Evolutionary conservation across 1,284 basidiomycete genomes (phyloP).

Genomic region (Cryptococcus sp.): DNA sequence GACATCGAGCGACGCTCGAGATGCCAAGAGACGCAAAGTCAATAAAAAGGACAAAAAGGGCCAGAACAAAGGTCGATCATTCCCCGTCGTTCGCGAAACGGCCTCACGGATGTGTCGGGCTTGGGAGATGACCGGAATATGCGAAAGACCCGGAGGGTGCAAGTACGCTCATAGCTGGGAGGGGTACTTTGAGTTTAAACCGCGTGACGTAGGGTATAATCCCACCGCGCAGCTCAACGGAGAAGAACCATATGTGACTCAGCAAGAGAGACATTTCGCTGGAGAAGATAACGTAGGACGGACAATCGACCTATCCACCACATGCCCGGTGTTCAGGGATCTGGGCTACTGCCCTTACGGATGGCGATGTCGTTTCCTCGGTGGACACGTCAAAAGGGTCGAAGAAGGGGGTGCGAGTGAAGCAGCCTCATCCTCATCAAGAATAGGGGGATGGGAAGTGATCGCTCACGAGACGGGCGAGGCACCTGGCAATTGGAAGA

Average conservation of each 20-base stretch:
- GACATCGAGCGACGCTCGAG: slow-evolving; percentile 44
- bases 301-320: slow-evolving; percentile 35
- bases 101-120: slow-evolving; percentile 39
- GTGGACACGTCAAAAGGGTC: slow-evolving; percentile 62
- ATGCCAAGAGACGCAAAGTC: slow-evolving; percentile 51
- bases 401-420: slow-evolving; percentile 8
- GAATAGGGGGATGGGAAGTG: slow-evolving; percentile 47
- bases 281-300: slow-evolving; percentile 34
- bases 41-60: slow-evolving; percentile 71
- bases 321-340: slow-evolving; percentile 72
- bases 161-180: slow-evolving; percentile 76
- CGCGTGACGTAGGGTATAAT: slow-evolving; percentile 68
- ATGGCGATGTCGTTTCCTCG: slow-evolving; percentile 87
- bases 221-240: slow-evolving; percentile 53
- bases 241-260: slow-evolving; percentile 59
- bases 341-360: slow-evolving; percentile 82
- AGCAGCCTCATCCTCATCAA: slow-evolving; percentile 1
- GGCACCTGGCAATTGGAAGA: slow-evolving; percentile 54
- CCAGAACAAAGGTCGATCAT: slow-evolving; percentile 69
- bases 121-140: slow-evolving; percentile 41
- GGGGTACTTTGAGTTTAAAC: slow-evolving; percentile 74
- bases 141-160: slow-evolving; percentile 55
- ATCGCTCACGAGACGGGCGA: slow-evolving; percentile 64
- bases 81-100: slow-evolving; percentile 36
- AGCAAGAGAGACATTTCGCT: slow-evolving; percentile 14